Conservation (phyloP, 2,329 filamentous ascomycete genomes). For the Talaromyces sp. region DNA sequence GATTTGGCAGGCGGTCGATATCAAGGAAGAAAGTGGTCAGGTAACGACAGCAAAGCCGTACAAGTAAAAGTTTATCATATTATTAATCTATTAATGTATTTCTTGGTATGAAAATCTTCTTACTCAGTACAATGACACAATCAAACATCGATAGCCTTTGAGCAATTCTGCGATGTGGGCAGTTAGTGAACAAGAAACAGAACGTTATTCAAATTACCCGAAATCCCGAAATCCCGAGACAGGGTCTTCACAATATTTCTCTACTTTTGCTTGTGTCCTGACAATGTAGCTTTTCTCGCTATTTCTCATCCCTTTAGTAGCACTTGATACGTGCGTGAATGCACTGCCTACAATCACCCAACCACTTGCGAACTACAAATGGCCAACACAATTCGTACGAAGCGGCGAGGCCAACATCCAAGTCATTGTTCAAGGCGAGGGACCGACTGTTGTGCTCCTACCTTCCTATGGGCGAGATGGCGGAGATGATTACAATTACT, state of each 20-base stretch:
- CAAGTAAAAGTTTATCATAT: too few relatives aligned
- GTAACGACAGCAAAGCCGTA: too few relatives aligned
- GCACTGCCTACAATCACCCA: background rate
- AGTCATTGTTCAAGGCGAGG: background rate
- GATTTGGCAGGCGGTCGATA: too few relatives aligned
- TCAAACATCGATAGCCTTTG: background rate
- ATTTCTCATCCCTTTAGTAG: background rate
- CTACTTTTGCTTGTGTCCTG: background rate
- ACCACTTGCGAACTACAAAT: background rate
- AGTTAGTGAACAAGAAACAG: background rate
- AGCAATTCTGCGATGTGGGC: background rate
- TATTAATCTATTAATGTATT: too few relatives aligned
- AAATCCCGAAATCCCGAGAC: constrained; percentile 1
- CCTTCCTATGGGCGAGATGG: background rate
- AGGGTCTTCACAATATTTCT: background rate
- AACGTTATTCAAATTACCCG: background rate
- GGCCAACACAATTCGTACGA: background rate
- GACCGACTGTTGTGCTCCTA: background rate
- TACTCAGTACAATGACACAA: background rate
- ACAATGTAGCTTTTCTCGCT: background rate
- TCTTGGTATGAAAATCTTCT: too few relatives aligned
- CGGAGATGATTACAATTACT: constrained; percentile 3
- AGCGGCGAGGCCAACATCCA: background rate
- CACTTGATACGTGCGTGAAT: background rate
- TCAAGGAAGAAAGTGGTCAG: too few relatives aligned